Base-by-base conservation (phyloP, 805 yeast species). In the Candida boleticola region DNA sequence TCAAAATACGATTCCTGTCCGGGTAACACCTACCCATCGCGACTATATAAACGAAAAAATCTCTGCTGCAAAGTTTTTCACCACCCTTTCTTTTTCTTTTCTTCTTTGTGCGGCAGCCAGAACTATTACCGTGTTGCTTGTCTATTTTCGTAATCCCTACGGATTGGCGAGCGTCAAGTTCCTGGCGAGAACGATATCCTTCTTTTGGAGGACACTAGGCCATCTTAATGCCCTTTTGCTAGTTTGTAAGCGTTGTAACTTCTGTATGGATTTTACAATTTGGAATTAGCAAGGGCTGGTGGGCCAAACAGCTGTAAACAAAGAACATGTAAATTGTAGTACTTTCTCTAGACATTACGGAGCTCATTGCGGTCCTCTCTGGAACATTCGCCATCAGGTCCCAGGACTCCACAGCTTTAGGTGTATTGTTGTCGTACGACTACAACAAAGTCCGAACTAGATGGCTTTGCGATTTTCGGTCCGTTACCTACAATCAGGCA, bases 121-220 rank as follows among this genome's bases (percentile, higher is more conserved):
- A 65, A 64, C 75, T 67, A 60, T 60, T 61, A 66, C 75, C 74
- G 75, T 70, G 75, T 70, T 70, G 74, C 73, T 70, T 69, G 74
- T 68, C 73, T 63, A 61, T 64, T 68, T 65, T 63, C 63, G 66
- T 51, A 54, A 60, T 62, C 61, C 72, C 67, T 42, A 68, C 74
- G 73, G 68, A 67, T 61, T 57, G 73, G 73, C 73, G 67, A 69
- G 74, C 71, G 74, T 70, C 75, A 68, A 64, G 75, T 66, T 63
- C 61, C 50, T 58, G 74, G 75, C 73, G 73, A 67, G 73, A 69
- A 60, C 43, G 64, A 63, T 48, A 58, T 66, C 68, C 69, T 55
- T 59, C 54, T 41, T 38, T 42, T 36, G 43, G 58, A 53, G 60
- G 63, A 62, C 51, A 44, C 52, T 34, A 47, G 75, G 64, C 65